Conservation (phyloP, 148 eudicot genomes). For the Rhododendron molle region DNA sequence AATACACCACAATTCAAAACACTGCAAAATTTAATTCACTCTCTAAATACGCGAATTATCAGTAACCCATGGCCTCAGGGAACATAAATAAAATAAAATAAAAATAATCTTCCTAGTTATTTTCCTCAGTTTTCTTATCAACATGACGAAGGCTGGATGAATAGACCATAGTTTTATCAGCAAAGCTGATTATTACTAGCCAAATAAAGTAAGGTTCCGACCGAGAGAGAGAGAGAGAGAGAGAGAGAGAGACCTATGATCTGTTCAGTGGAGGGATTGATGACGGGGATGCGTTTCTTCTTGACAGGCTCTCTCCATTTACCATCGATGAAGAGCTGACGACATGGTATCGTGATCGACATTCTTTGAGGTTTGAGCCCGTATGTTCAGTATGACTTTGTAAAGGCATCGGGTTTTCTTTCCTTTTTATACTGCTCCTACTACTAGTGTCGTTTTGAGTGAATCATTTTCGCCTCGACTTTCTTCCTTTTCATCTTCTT, state of each 20-base stretch:
- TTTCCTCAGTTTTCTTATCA: background rate
- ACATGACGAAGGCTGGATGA: background rate
- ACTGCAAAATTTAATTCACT: background rate
- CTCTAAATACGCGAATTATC: no score
- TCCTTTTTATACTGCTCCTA: background rate
- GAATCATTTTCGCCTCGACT: no score
- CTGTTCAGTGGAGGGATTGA: constrained; percentile 85
- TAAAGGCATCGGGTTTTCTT: background rate
- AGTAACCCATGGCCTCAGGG: no score
- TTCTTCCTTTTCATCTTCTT: no score
- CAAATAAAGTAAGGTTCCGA: no score
- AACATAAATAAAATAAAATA: no score
- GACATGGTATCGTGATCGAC: constrained; percentile 52
- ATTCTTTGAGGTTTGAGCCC: background rate
- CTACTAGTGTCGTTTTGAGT: no score
- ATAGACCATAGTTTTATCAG: no score
- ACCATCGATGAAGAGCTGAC: constrained; percentile 83
- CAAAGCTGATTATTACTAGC: no score
- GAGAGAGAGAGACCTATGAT: constrained; percentile 48
- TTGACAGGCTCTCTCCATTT: constrained; percentile 74
- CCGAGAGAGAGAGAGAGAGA: no score
- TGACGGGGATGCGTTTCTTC: constrained; percentile 58
- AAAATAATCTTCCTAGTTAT: background rate
- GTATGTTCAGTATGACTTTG: background rate
- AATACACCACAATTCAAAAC: background rate